A percentile compares a stretch with the other conserved stretches of the same genome.
Conservation (phyloP, 352 stramenopile species). For the Pythium dissotocum region DNA sequence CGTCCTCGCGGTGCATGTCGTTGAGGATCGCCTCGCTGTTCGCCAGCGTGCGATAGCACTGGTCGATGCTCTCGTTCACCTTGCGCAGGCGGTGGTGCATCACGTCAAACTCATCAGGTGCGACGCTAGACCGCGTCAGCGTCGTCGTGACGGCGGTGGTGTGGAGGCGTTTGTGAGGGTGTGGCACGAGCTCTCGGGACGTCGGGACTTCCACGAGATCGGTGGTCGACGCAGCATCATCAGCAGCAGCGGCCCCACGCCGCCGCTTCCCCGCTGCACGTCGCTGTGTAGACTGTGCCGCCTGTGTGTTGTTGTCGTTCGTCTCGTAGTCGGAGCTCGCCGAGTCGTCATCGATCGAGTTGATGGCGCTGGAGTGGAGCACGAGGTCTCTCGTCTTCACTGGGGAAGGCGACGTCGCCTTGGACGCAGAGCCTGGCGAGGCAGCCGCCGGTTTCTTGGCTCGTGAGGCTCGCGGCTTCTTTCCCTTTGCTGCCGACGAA, state of each 20-base stretch:
- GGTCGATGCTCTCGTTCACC: conserved; percentile 70
- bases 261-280: conserved; percentile 33
- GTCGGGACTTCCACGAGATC: conserved; percentile 49
- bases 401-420: background rate
- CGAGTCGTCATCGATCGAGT: conserved; percentile 31
- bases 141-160: conserved; percentile 45
- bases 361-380: conserved; percentile 29
- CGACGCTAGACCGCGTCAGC: conserved; percentile 43
- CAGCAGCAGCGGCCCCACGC: conserved; percentile 24
- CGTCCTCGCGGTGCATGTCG: conserved; percentile 54
- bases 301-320: conserved; percentile 2
- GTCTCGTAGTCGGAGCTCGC: conserved; percentile 39
- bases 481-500: background rate
- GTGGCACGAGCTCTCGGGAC: conserved; percentile 45
- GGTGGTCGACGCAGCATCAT: conserved; percentile 9
- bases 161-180: conserved; percentile 46
- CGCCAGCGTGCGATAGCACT: conserved; percentile 53
- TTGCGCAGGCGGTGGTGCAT: conserved; percentile 61
- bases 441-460: conserved; percentile 2
- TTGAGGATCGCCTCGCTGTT: conserved; percentile 46
- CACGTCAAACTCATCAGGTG: conserved; percentile 68
- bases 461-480: conserved; percentile 2
- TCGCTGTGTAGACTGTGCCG: background rate
- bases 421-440: background rate
- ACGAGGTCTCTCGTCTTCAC: conserved; percentile 28